A percentile compares a stretch with the other conserved stretches of the same genome.
These are phyloP conservation scores for Durusdinium trenchii DNA, from an alignment of 73 alveolate genomes.

Conservation along the genomic window DNA sequence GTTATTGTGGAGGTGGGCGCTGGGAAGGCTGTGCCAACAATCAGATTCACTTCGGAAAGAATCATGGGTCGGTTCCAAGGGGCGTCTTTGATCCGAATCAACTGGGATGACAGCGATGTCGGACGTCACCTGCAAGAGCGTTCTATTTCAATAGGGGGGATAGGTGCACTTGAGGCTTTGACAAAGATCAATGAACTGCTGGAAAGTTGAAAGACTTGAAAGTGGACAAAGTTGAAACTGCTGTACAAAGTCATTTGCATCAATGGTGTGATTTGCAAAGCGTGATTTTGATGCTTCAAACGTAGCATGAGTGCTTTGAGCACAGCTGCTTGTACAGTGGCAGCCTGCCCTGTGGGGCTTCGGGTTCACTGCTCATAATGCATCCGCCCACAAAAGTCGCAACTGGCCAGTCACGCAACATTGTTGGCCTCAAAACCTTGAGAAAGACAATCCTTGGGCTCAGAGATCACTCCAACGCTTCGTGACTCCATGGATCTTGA, in stretches of 20 bases:
- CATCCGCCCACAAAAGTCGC: no score
- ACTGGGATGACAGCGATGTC: slow-evolving; percentile 79
- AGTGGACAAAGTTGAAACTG: neutral
- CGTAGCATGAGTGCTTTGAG: no score
- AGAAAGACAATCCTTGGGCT: no score
- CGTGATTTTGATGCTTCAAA: no score
- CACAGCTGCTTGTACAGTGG: no score
- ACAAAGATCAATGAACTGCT: slow-evolving; percentile 37
- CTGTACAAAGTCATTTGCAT: neutral
- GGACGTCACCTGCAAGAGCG: neutral
- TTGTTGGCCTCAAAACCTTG: no score
- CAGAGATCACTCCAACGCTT: no score
- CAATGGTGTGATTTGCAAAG: no score
- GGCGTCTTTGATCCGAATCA: slow-evolving; percentile 45
- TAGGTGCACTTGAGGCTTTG: slow-evolving; percentile 67
- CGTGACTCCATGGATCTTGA: no score
- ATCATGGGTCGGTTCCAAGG: neutral
- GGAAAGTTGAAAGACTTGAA: neutral
- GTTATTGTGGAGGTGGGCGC: slow-evolving; percentile 87
- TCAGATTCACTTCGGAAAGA: slow-evolving; percentile 17
- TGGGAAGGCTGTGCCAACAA: slow-evolving; percentile 85
- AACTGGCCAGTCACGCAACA: no score
- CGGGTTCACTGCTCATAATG: no score
- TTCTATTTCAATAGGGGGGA: slow-evolving; percentile 62
- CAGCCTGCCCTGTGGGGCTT: no score